Evolutionary conservation across 257 asterid species (phyloP).

Genomic region (Schizonepeta tenuifolia): DNA sequence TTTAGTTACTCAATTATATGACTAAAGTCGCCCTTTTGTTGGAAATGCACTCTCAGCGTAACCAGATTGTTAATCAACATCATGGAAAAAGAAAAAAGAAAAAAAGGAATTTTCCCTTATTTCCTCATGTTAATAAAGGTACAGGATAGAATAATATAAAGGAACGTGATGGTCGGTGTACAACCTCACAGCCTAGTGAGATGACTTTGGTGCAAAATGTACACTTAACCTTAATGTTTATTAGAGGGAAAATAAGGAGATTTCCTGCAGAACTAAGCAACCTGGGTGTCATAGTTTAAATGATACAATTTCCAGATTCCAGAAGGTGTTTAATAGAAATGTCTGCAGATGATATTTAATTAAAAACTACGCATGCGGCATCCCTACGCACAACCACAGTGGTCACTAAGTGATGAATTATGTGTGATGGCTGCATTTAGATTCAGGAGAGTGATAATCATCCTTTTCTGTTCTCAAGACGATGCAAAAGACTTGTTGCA

Average conservation of each 20-base stretch:
- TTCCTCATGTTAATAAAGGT: not conserved
- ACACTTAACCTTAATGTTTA: not conserved
- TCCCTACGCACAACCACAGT: not conserved
- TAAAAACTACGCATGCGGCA: not conserved
- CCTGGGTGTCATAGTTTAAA: not conserved
- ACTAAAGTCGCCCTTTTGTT: not conserved
- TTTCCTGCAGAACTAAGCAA: not conserved
- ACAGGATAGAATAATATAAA: not conserved
- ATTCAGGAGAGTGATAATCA: not conserved
- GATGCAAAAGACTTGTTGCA: not conserved
- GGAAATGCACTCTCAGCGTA: not conserved
- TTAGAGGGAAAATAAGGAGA: not conserved
- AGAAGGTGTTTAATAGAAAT: not conserved
- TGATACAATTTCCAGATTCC: not conserved
- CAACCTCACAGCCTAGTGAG: not conserved
- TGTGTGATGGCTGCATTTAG: not conserved
- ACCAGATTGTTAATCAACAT: not conserved
- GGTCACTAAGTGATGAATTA: not conserved
- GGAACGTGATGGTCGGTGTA: not conserved
- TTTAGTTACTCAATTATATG: not conserved
- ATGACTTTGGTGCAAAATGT: not conserved
- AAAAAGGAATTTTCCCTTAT: not conserved
- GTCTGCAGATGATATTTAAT: not conserved
- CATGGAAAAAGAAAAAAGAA: not conserved
- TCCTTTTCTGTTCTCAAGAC: constrained; percentile 10